Evolutionary conservation across 2,329 filamentous ascomycete genomes (phyloP), one percentile per base, ranked within the genome.

Genomic region (Leptographium lundbergii): DNA sequence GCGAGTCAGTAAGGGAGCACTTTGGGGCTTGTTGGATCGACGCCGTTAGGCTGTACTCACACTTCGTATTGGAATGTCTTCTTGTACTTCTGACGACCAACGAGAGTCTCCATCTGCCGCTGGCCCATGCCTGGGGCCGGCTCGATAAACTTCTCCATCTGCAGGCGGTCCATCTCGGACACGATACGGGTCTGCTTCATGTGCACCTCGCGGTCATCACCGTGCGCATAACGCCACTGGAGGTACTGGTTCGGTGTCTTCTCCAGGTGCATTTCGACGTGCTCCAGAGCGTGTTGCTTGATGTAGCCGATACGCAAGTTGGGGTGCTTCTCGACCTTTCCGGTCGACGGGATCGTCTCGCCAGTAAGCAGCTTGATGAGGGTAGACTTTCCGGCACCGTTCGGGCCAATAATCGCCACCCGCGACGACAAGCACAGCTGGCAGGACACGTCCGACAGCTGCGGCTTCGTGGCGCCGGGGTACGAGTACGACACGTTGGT

Each of bases 171-270:
- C 69, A 87, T 85, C 0, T 86, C 85, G 1, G 91, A 96, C 61
- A 97, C 77, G 58, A 91, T 80, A 75, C 94, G 91, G 55, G 92
- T 97, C 75, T 96, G 91, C 81, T 99, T 99, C 84, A 99, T 85
- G 73, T 95, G 82, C 48, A 97, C 92, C 72, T 99, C 94, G 57
- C 94, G 89, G 68, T 99, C 94, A 66, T 97, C 94, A 69, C 94
- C 94, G 69, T 97, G 90, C 67, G 89, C 89, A 70, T 97, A 99
- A 67, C 94, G 89, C 94, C 94, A 99, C 75, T 97, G 94, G 39
- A 99, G 81, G 70, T 99, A 99, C 75, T 99, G 94, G 72, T 96
- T 97, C 48, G 94, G 94, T 0, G 94, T 99, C 83, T 99, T 99
- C 75, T 99, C 94, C 66, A 97, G 79, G 70, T 99, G 94, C 92